A percentile compares a stretch with the other conserved stretches of the same genome.
Conservation (phyloP, 2,329 filamentous ascomycete genomes). For the Pseudocercospora musae region DNA sequence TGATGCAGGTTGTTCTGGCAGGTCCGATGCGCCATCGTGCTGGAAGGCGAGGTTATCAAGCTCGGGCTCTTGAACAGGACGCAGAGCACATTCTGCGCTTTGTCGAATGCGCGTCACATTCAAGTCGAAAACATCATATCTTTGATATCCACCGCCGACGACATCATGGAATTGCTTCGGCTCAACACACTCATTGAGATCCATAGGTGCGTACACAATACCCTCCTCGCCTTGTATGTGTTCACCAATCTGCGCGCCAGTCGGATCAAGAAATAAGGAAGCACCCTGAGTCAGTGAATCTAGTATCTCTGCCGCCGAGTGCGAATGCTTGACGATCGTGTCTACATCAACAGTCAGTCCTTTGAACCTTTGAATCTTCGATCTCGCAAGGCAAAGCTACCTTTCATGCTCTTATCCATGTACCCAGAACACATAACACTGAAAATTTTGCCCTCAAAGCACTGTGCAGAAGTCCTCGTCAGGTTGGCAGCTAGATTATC, state of each 20-base stretch:
- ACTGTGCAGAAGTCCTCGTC: constrained; percentile 53
- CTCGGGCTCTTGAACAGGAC: background rate
- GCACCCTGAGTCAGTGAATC: constrained; percentile 43
- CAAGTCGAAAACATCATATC: constrained; percentile 53
- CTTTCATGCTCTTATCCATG: constrained; percentile 36
- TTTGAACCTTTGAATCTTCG: background rate
- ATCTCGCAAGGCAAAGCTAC: background rate
- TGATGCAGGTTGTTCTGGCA: background rate
- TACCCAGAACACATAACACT: constrained; percentile 50
- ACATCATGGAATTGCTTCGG: constrained; percentile 58
- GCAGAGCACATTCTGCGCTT: background rate
- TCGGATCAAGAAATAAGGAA: constrained; percentile 53
- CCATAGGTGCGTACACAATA: constrained; percentile 52
- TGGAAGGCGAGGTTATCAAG: background rate
- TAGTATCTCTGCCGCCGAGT: constrained; percentile 33
- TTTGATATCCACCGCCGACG: constrained; percentile 52
- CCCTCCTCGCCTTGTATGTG: constrained; percentile 48
- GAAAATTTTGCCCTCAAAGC: constrained; percentile 58
- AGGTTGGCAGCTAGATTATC: constrained; percentile 55
- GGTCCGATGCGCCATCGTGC: background rate
- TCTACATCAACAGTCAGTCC: constrained; percentile 13
- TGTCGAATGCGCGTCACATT: constrained; percentile 36
- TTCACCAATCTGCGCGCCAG: constrained; percentile 40
- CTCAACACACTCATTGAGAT: constrained; percentile 51
- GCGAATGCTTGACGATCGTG: constrained; percentile 35